Evolutionary conservation across 176 grass and related monocot species (phyloP), one percentile per base, ranked within the genome.

Genomic region (Avena atlantica): DNA sequence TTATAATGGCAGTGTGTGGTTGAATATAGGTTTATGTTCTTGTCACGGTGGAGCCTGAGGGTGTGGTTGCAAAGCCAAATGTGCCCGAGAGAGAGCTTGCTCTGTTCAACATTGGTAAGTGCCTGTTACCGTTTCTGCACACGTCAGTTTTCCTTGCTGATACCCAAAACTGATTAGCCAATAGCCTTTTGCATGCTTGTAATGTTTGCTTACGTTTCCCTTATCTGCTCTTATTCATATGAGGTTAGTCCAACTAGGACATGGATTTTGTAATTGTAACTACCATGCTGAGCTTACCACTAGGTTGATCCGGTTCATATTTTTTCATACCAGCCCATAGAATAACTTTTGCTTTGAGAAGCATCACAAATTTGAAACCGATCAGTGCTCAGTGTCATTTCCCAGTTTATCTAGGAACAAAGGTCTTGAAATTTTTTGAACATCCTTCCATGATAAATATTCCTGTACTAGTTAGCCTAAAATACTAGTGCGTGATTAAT

Each of bases 81-180:
- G 79, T 85, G 11, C 13, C 16, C 1, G 90, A 96, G 62, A 91
- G 94, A 78, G 89, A 96, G 85, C 87, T 94, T 82, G 85, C 69
- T 2, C 71, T 96, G 76, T 98, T 91, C 86, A 98, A 98, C 55
- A 98, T 98, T 6, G 93, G 96, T 96, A 94, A 34, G 4, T 16
- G 9, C 2, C 8, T 53, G 9, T 5, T 17, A 25, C 2, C 31
- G 10, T 60, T 23, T 84, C 55, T 36, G 12, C 83, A 71, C 80
- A 42, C 65, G 70, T 49, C 12, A 14, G 19, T 70, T 67, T 25
- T 53, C 19, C 25, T 25, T 48, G 21, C 51, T 61, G 40, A 45
- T 36, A 60, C 4, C 49, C 6, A 74, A 14, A 86, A 42, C 19
- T 55, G 6, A 56, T 42, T 70, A 53, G 48, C 13, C 40, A 42